A percentile compares a stretch with the other conserved stretches of the same genome.
Conservation (phyloP, 257 asterid genomes). For the Capsicum chinense region DNA sequence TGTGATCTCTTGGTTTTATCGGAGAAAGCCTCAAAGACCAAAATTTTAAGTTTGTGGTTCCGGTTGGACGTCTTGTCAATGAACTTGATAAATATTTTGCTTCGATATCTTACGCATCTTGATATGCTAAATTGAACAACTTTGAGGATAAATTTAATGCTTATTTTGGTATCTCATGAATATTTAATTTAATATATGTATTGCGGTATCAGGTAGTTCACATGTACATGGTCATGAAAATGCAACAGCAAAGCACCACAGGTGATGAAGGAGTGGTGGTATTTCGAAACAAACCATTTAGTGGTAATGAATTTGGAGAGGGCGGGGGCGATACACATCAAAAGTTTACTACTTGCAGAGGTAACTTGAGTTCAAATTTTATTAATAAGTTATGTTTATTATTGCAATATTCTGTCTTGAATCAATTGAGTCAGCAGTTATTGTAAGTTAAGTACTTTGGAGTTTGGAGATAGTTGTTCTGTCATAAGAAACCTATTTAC, state of each 20-base stretch:
- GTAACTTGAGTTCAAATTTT: slow-evolving; percentile 16
- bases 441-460: background rate
- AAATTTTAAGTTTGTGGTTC: no score
- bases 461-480: background rate
- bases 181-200: background rate
- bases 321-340: slow-evolving; percentile 14
- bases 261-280: slow-evolving; percentile 93
- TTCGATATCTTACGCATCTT: no score
- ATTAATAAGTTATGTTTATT: background rate
- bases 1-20: no score
- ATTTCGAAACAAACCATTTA: slow-evolving; percentile 77
- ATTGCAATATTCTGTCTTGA: background rate
- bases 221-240: slow-evolving; percentile 87
- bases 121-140: slow-evolving; percentile 47
- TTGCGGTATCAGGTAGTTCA: slow-evolving; percentile 88
- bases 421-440: background rate
- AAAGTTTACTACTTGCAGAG: slow-evolving; percentile 29
- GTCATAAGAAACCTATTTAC: background rate
- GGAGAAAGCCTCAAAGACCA: no score
- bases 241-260: slow-evolving; percentile 81
- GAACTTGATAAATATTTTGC: no score
- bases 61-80: no score
- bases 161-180: background rate
- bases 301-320: slow-evolving; percentile 43
- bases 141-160: background rate